phyloP scores from a whole-genome alignment of 306 rosid species.

The Glycyrrhiza uralensis region DNA sequence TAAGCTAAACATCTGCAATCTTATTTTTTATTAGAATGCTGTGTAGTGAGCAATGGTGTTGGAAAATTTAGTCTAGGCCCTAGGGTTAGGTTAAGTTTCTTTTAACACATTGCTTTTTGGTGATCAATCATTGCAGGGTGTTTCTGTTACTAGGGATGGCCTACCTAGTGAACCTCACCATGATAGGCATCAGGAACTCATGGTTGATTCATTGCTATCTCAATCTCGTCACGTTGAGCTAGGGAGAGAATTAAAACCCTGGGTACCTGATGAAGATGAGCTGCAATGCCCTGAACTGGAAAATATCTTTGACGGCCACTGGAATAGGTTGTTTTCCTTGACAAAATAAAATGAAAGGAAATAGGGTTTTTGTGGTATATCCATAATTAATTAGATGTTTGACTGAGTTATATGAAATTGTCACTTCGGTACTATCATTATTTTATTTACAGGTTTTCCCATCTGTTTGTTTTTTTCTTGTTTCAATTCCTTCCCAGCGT shows the following conservation, averaged over 20 bases:
- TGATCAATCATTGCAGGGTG: constrained; percentile 58
- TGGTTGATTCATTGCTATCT: constrained; percentile 83
- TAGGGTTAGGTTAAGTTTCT: constrained; percentile 1
- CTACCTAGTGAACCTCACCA: constrained; percentile 48
- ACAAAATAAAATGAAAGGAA: background rate
- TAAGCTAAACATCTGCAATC: background rate
- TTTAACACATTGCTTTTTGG: constrained; percentile 22
- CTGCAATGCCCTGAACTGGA: constrained; percentile 82
- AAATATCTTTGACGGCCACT: constrained; percentile 65
- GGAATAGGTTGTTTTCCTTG: constrained; percentile 69
- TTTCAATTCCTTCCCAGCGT: background rate
- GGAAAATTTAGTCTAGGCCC: background rate
- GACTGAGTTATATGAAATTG: constrained; percentile 11
- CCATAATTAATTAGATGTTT: constrained; percentile 12
- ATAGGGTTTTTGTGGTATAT: constrained; percentile 6
- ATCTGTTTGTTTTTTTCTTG: background rate
- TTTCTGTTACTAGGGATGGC: constrained; percentile 58
- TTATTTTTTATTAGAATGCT: constrained; percentile 3
- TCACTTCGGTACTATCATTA: background rate
- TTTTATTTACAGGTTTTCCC: background rate
- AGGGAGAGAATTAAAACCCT: constrained; percentile 84
- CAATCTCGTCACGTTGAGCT: constrained; percentile 62
- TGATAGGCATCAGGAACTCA: constrained; percentile 63
- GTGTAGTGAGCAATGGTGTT: background rate
- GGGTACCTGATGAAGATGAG: constrained; percentile 91